Percentiles rank a stretch among this genome's conserved stretches.
phyloP scores from a whole-genome alignment of 139 green algal genomes.

The Gonium pectorale region DNA sequence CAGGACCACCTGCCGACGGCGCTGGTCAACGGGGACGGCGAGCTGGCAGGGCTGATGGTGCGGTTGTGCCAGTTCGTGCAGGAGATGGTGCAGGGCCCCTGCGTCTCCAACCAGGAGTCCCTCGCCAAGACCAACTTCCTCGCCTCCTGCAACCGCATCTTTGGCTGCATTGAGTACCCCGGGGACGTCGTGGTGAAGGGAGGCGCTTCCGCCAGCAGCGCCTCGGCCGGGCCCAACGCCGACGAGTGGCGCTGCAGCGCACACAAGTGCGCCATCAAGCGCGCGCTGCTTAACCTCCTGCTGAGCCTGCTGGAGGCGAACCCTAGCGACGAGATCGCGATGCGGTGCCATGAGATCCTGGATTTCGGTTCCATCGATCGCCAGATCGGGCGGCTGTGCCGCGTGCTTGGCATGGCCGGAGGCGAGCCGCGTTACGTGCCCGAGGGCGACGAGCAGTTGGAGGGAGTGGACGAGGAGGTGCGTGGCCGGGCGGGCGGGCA shows the following conservation, averaged over 20 bases:
- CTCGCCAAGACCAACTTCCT: conserved; percentile 43
- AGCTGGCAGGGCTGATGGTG: conserved; percentile 40
- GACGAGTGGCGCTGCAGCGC: background rate
- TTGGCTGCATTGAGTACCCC: conserved; percentile 48
- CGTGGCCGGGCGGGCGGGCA: background rate
- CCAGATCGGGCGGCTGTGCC: conserved; percentile 30
- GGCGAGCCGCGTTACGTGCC: background rate
- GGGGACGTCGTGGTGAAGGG: too few relatives aligned
- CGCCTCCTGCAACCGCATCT: conserved; percentile 49
- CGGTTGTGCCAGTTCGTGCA: conserved; percentile 46
- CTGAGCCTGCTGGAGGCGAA: conserved; percentile 43
- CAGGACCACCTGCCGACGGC: conserved; percentile 30
- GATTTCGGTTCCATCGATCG: conserved; percentile 43
- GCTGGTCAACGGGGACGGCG: conserved; percentile 29
- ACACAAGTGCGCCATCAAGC: conserved; percentile 50
- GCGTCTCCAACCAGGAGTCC: conserved; percentile 42
- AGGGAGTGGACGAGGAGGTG: background rate
- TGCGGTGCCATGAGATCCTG: conserved; percentile 45
- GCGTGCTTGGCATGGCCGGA: conserved; percentile 24
- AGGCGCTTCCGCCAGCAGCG: too few relatives aligned
- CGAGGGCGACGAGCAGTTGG: conserved; percentile 4
- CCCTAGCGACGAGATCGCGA: conserved; percentile 10
- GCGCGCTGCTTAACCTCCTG: conserved; percentile 9
- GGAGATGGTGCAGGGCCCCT: conserved; percentile 57
- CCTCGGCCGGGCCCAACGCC: too few relatives aligned